Evolutionary conservation across 2,329 filamentous ascomycete species (phyloP).

Genomic region (Apiospora sp.): DNA sequence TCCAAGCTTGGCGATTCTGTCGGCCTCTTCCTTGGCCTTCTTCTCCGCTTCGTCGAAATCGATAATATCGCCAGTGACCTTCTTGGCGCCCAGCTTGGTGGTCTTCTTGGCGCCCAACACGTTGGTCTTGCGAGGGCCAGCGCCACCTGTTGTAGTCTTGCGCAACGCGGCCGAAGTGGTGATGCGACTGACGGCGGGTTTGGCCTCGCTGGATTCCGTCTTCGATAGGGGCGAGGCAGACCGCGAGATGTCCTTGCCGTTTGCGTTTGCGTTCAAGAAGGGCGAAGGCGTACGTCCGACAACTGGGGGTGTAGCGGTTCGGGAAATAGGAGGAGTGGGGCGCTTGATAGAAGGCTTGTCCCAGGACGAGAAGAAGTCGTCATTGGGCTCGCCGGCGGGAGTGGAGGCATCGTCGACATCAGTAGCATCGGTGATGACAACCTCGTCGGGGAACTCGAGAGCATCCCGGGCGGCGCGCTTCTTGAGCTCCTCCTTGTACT

Average conservation of each 20-base stretch:
- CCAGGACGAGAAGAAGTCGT: slow-evolving; percentile 99
- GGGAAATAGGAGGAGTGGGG: slow-evolving; percentile 90
- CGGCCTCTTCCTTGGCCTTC: slow-evolving; percentile 96
- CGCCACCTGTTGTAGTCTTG: slow-evolving; percentile 68
- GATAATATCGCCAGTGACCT: slow-evolving; percentile 80
- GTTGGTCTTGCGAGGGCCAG: slow-evolving; percentile 79
- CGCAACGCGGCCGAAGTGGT: slow-evolving; percentile 83
- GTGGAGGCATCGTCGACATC: slow-evolving; percentile 73
- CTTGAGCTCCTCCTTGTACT: slow-evolving; percentile 98
- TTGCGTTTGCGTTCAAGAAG: slow-evolving; percentile 80
- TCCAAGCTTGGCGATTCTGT: slow-evolving; percentile 92
- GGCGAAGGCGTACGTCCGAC: slow-evolving; percentile 87
- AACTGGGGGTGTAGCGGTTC: slow-evolving; percentile 84
- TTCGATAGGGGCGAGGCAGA: slow-evolving; percentile 83
- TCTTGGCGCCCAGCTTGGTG: slow-evolving; percentile 91
- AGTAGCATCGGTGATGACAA: slow-evolving; percentile 79
- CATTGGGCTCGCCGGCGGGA: slow-evolving; percentile 80
- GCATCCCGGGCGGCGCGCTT: slow-evolving; percentile 83
- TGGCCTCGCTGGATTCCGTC: slow-evolving; percentile 62
- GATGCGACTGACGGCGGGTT: slow-evolving; percentile 73
- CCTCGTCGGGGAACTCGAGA: slow-evolving; percentile 86
- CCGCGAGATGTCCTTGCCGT: slow-evolving; percentile 76
- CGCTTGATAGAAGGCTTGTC: slow-evolving; percentile 97
- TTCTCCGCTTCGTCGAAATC: slow-evolving; percentile 98
- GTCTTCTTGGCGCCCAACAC: slow-evolving; percentile 87